These are phyloP conservation scores for Magnolia kwangsiensis DNA, from an alignment of 164 flowering plant species.

Conservation along the genomic window DNA sequence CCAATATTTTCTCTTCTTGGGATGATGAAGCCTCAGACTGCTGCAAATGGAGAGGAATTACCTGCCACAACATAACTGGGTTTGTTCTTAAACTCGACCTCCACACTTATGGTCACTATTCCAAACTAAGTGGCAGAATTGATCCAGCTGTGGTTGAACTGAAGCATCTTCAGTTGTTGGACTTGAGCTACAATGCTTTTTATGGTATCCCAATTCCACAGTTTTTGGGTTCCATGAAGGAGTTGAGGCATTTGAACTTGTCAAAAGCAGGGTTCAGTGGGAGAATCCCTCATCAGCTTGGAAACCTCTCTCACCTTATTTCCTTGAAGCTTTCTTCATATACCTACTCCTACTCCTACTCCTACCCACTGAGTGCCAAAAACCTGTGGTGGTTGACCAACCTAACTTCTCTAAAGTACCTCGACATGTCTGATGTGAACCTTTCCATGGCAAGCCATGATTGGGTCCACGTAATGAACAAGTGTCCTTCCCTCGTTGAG, in stretches of 20 bases:
- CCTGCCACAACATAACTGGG: too few species aligned
- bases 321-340: background rate
- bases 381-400: conserved; percentile 12
- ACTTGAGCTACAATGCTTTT: background rate
- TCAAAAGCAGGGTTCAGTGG: conserved; percentile 1
- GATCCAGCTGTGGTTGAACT: background rate
- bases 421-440: background rate
- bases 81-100: too few species aligned
- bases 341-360: accelerated
- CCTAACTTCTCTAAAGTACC: conserved; percentile 7
- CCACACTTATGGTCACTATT: too few species aligned
- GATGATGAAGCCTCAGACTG: too few species aligned
- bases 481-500: background rate
- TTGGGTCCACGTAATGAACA: conserved; percentile 3
- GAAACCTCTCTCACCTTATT: conserved; percentile 11
- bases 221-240: conserved; percentile 7
- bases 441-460: conserved; percentile 1
- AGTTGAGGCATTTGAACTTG: conserved; percentile 3
- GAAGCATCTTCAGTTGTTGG: background rate
- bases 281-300: conserved; percentile 7
- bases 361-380: background rate
- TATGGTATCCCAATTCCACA: background rate
- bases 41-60: too few species aligned
- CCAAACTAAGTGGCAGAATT: too few species aligned
- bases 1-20: too few species aligned